phyloP scores from a whole-genome alignment of 1,284 basidiomycete species.

The Kwoniella shivajii region DNA sequence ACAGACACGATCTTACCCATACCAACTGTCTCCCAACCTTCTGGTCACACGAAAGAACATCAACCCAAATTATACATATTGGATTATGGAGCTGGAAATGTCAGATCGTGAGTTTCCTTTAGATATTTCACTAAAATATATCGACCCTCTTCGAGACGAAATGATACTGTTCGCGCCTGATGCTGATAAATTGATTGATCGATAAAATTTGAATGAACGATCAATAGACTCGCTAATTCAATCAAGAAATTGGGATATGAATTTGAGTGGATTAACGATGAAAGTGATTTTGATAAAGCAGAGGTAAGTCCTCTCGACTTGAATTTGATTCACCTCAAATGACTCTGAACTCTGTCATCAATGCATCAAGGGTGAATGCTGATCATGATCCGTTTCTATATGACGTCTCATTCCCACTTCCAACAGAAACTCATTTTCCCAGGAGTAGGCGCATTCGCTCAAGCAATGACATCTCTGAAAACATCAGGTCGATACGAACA shows the following conservation, averaged over 20 bases:
- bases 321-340: neutral
- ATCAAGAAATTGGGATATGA: slow-evolving; percentile 81
- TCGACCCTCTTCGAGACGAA: neutral
- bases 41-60: slow-evolving; percentile 28
- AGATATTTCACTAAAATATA: neutral
- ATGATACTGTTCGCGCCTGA: too few species aligned
- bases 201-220: too few species aligned
- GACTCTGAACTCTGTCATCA: neutral
- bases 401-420: too few species aligned
- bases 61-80: slow-evolving; percentile 71
- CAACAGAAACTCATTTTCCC: slow-evolving; percentile 93
- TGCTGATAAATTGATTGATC: too few species aligned
- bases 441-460: slow-evolving; percentile 94
- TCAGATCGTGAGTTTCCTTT: slow-evolving; percentile 62
- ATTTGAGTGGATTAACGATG: slow-evolving; percentile 85
- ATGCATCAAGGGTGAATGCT: neutral
- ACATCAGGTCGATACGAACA: slow-evolving; percentile 77
- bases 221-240: slow-evolving; percentile 76
- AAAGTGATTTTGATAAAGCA: slow-evolving; percentile 84
- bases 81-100: slow-evolving; percentile 95
- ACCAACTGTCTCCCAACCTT: slow-evolving; percentile 34
- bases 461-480: slow-evolving; percentile 77
- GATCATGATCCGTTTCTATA: neutral
- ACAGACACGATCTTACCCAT: slow-evolving; percentile 28
- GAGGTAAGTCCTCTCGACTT: slow-evolving; percentile 66